A percentile compares a stretch with the other conserved stretches of the same genome.
These are phyloP conservation scores for Ustilago crameri DNA, from an alignment of 1,284 basidiomycete genomes.

Conservation along the genomic window DNA sequence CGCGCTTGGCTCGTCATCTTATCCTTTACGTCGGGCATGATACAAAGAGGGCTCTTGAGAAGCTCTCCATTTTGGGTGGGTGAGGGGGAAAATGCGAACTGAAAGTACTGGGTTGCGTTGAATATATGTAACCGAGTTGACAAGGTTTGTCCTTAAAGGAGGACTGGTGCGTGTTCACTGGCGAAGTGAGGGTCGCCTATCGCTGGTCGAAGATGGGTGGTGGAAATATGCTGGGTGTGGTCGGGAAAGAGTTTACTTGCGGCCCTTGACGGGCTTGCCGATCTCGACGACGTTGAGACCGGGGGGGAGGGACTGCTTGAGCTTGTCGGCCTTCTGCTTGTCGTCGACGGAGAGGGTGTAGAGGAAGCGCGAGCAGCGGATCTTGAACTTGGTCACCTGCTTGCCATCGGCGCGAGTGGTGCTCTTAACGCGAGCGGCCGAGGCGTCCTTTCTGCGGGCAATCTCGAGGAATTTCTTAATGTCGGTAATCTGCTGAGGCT, in stretches of 20 bases:
- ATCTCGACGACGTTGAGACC: slow-evolving; percentile 70
- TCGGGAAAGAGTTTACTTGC: slow-evolving; percentile 39
- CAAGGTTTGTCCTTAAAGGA: slow-evolving; percentile 9
- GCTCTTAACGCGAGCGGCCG: slow-evolving; percentile 97
- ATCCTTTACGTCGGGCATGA: slow-evolving; percentile 9
- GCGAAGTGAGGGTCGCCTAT: slow-evolving; percentile 5
- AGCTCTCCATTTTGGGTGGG: slow-evolving; percentile 7
- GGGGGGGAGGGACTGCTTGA: slow-evolving; percentile 93
- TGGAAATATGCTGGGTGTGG: not conserved
- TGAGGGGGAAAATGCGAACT: slow-evolving; percentile 9
- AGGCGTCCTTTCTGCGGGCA: slow-evolving; percentile 79
- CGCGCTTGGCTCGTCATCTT: not conserved
- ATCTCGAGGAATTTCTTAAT: slow-evolving; percentile 99
- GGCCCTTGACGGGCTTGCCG: slow-evolving; percentile 52
- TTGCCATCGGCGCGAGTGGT: slow-evolving; percentile 80
- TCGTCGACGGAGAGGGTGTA: slow-evolving; percentile 97
- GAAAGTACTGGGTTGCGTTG: not conserved
- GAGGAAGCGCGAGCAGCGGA: slow-evolving; percentile 95
- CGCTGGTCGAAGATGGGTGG: not conserved
- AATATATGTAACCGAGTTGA: not conserved
- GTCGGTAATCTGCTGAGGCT: slow-evolving; percentile 98
- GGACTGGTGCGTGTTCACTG: slow-evolving; percentile 9
- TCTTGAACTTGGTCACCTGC: slow-evolving; percentile 91
- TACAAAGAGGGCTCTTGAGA: slow-evolving; percentile 12
- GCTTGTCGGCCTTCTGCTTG: slow-evolving; percentile 98